These are phyloP conservation scores for Rhodotorula graminis DNA, from an alignment of 768 basidiomycete genomes.

Conservation along the genomic window DNA sequence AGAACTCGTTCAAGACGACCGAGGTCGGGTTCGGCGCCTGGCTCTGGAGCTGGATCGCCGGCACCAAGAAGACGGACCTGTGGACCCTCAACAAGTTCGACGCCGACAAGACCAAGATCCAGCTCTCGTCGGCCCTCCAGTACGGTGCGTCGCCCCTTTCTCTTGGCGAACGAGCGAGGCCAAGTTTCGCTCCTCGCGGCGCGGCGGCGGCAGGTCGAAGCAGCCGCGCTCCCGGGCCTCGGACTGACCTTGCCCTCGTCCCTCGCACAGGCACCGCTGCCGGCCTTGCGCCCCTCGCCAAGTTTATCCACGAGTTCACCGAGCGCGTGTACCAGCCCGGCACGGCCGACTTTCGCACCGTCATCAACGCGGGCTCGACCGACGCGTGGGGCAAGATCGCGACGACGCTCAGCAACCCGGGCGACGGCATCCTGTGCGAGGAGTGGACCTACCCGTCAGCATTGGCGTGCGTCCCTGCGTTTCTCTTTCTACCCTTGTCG, in stretches of 20 bases:
- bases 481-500: neutral
- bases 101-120: conserved; percentile 51
- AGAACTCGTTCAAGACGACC: conserved; percentile 54
- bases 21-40: conserved; percentile 44
- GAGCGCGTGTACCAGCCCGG: conserved; percentile 54
- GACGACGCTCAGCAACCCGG: conserved; percentile 62
- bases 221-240: too few species aligned
- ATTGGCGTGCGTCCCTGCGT: conserved; percentile 28
- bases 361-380: conserved; percentile 51
- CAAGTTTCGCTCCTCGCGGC: too few species aligned
- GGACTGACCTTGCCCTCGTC: neutral
- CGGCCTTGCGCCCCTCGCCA: conserved; percentile 59
- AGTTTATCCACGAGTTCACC: conserved; percentile 59
- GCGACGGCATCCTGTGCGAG: conserved; percentile 52
- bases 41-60: conserved; percentile 57
- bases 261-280: conserved; percentile 47
- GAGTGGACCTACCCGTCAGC: conserved; percentile 71
- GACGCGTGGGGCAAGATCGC: conserved; percentile 59
- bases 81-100: conserved; percentile 60
- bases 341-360: conserved; percentile 58
- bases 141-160: conserved; percentile 55
- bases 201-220: too few species aligned
- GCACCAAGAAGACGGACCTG: conserved; percentile 49
- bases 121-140: conserved; percentile 65
- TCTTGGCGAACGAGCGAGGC: too few species aligned